These are phyloP conservation scores for Fusarium temperatum DNA, from an alignment of 2,329 filamentous ascomycete genomes.

Conservation along the genomic window DNA sequence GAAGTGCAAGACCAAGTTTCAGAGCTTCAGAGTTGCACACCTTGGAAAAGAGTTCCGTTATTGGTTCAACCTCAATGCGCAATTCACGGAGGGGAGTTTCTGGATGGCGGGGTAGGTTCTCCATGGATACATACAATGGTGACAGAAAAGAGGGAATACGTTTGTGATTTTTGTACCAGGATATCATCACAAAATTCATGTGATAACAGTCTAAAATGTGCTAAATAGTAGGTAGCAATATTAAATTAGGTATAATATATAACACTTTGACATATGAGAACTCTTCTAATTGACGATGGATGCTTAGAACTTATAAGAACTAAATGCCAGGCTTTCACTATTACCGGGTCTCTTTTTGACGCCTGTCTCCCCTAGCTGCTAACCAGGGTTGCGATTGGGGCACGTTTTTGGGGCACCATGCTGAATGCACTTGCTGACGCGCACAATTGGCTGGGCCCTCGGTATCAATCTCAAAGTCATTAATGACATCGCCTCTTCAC, in stretches of 20 bases:
- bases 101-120: conserved; percentile 26
- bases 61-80: conserved; percentile 37
- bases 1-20: conserved; percentile 4
- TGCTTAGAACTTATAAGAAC: background rate
- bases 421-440: conserved; percentile 37
- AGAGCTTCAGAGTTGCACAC: conserved; percentile 42
- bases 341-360: background rate
- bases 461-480: conserved; percentile 24
- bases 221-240: background rate
- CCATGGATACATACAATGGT: background rate
- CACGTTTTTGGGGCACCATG: conserved; percentile 25
- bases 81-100: background rate
- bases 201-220: background rate
- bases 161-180: background rate
- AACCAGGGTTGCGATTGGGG: conserved; percentile 16
- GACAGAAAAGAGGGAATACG: background rate
- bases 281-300: background rate
- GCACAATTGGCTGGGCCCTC: conserved; percentile 38
- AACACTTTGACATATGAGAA: background rate
- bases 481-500: conserved; percentile 17
- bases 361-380: background rate
- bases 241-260: background rate
- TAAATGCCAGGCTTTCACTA: background rate
- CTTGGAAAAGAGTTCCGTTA: conserved; percentile 31
- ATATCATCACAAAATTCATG: background rate